Base-by-base conservation (phyloP, 1,139 yeast species). In the Taphrina wiesneri region DNA sequence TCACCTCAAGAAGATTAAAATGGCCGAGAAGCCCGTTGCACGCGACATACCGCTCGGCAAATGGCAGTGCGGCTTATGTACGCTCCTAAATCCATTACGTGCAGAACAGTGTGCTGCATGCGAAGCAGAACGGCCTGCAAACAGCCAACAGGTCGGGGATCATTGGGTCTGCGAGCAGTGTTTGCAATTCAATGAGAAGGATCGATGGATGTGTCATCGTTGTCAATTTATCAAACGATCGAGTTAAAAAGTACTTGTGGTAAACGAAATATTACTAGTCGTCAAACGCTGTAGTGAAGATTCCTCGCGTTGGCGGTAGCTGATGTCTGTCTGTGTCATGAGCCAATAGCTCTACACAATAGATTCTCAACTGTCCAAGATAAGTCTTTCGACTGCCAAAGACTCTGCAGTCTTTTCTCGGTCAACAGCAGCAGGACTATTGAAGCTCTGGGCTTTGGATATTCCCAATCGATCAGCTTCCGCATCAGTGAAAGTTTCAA, bases 401-500 rank as follows among this genome's bases (percentile, higher is more conserved):
- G 43, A 39, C 15, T 11, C 19, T n/a, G 43, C 19, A 13, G 15
- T 39, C 43, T 39, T 39, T 39, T 39, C 43, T 39, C 19, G 7
- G 7, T 39, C 19, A n/a, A 13, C n/a, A 6, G 19, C 17, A 39
- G 7, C 26, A 11, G 28, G n/a, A 45, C n/a, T 21, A 13, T 45
- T 19, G 7, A 11, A 13, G 28, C 25, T 21, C 3, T 45, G 25
- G 28, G 2, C 13, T 9, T 7, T 45, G 11, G 28, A n/a, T 11
- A 52, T 32, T 3, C 65, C 64, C 11, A 65, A 34, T 11, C 26
- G 70, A 68, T 0, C 72, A 76, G 28, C 67, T 49, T 67, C 67
- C 3, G 32, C 51, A 34, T 26, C 61, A 11, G 69, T 67, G 36
- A 67, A 79, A 1, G 81, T 79, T 28, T 76, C 77, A 70, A 74